These are phyloP conservation scores for Pleomassaria siparia DNA, from an alignment of 2,329 filamentous ascomycete genomes.

Conservation along the genomic window DNA sequence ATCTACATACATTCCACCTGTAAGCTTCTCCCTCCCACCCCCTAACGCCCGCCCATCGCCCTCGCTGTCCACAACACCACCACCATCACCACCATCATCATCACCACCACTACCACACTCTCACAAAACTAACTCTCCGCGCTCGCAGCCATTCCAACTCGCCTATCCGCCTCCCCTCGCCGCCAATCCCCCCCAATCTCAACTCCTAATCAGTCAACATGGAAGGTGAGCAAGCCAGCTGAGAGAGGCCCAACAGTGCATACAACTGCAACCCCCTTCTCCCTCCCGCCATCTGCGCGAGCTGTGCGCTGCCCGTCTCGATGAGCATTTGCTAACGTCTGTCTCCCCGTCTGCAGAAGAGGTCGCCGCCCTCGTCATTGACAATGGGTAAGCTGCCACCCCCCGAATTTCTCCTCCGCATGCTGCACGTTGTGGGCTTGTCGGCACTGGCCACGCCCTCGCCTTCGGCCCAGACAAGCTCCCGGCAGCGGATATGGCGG, in stretches of 20 bases:
- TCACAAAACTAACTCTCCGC: slow-evolving; percentile 31
- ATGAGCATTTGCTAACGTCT: slow-evolving; percentile 40
- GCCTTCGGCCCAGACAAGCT: slow-evolving; percentile 22
- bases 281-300: slow-evolving; percentile 11
- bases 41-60: slow-evolving; percentile 6
- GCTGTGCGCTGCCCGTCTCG: slow-evolving; percentile 26
- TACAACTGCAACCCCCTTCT: slow-evolving; percentile 16
- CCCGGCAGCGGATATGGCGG: slow-evolving; percentile 26
- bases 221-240: slow-evolving; percentile 68
- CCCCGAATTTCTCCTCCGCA: slow-evolving; percentile 35
- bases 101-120: slow-evolving; percentile 28
- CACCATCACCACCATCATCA: too few species aligned
- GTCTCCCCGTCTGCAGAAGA: slow-evolving; percentile 70
- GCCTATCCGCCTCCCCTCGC: slow-evolving; percentile 34
- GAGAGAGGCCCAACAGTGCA: slow-evolving; percentile 35
- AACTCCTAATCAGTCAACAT: slow-evolving; percentile 54
- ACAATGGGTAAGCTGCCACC: slow-evolving; percentile 96
- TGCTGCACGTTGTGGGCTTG: slow-evolving; percentile 42
- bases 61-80: slow-evolving; percentile 26
- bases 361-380: slow-evolving; percentile 99
- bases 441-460: slow-evolving; percentile 28
- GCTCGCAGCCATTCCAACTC: slow-evolving; percentile 32
- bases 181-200: slow-evolving; percentile 39
- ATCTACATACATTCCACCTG: slow-evolving; percentile 31
- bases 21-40: slow-evolving; percentile 36